Evolutionary conservation across 768 basidiomycete genomes (phyloP).

Genomic region (Steccherinum ochraceum): DNA sequence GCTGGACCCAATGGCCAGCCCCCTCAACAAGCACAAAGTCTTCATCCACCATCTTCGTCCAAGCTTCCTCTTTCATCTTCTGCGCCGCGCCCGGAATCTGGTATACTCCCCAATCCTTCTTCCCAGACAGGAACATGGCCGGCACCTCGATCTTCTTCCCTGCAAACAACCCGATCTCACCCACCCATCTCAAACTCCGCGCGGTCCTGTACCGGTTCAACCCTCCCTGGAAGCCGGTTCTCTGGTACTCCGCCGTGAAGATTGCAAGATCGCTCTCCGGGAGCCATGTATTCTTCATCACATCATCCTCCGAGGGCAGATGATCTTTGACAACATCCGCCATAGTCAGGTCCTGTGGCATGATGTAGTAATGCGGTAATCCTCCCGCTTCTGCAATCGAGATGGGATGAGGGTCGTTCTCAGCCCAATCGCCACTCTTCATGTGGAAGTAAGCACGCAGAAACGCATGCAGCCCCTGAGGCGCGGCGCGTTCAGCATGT

Average conservation of each 20-base stretch:
- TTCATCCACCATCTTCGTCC: conserved; percentile 12
- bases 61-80: conserved; percentile 32
- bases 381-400: conserved; percentile 31
- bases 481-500: conserved; percentile 37
- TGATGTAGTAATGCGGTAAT: conserved; percentile 57
- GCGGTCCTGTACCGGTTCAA: conserved; percentile 48
- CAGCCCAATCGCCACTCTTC: conserved; percentile 51
- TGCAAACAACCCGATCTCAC: conserved; percentile 39
- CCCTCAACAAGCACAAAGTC: conserved; percentile 43
- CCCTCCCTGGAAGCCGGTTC: conserved; percentile 60
- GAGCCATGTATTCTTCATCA: conserved; percentile 35
- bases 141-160: conserved; percentile 43
- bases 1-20: conserved; percentile 63
- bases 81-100: conserved; percentile 44
- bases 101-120: conserved; percentile 56
- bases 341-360: conserved; percentile 51
- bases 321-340: conserved; percentile 35
- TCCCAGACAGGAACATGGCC: conserved; percentile 51
- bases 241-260: conserved; percentile 41
- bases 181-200: conserved; percentile 28
- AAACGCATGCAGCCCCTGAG: conserved; percentile 40
- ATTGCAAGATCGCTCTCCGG: conserved; percentile 40
- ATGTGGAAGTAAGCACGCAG: conserved; percentile 50
- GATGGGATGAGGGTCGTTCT: conserved; percentile 36
- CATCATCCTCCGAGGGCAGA: conserved; percentile 26